A percentile compares a stretch with the other conserved stretches of the same genome.
Evolutionary conservation across 768 basidiomycete genomes (phyloP).

Genomic region (Mycena polygramma): DNA sequence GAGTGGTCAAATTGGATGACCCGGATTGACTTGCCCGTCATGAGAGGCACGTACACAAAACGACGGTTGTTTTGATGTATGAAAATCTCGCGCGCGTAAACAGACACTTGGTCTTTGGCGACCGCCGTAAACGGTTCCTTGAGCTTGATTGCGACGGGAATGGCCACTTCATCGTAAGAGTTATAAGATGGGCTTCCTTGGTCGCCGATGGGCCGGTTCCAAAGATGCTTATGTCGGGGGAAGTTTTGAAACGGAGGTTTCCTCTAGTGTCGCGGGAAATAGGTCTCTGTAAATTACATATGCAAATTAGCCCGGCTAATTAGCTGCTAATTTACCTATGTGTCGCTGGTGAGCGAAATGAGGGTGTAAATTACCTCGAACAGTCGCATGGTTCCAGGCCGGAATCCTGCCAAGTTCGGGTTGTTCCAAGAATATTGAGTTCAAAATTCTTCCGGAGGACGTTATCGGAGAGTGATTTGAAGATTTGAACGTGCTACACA

Average conservation of each 20-base stretch:
- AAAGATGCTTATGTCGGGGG: conserved; percentile 24
- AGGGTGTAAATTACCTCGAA: too few relatives aligned
- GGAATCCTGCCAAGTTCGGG: too few relatives aligned
- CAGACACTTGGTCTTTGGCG: conserved; percentile 29
- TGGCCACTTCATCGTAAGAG: conserved; percentile 2
- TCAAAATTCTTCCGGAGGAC: too few relatives aligned
- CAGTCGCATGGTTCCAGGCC: too few relatives aligned
- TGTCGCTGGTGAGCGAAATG: too few relatives aligned
- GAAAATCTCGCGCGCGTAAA: conserved; percentile 39
- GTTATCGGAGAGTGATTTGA: too few relatives aligned
- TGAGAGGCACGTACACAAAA: conserved; percentile 37
- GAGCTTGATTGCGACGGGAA: conserved; percentile 28
- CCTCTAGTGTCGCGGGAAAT: not conserved
- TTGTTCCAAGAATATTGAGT: too few relatives aligned
- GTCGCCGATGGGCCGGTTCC: conserved; percentile 24
- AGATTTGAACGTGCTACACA: too few relatives aligned
- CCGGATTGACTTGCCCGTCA: conserved; percentile 29
- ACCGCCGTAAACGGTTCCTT: not conserved
- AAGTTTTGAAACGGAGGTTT: conserved; percentile 9
- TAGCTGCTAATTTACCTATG: too few relatives aligned
- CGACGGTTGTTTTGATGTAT: conserved; percentile 39
- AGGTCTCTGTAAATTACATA: too few relatives aligned
- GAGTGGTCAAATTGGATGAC: conserved; percentile 41
- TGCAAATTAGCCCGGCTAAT: too few relatives aligned
- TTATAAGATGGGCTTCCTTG: not conserved